Base-by-base conservation (phyloP, 2,329 filamentous ascomycete species). In the Colletotrichum tofieldiae region DNA sequence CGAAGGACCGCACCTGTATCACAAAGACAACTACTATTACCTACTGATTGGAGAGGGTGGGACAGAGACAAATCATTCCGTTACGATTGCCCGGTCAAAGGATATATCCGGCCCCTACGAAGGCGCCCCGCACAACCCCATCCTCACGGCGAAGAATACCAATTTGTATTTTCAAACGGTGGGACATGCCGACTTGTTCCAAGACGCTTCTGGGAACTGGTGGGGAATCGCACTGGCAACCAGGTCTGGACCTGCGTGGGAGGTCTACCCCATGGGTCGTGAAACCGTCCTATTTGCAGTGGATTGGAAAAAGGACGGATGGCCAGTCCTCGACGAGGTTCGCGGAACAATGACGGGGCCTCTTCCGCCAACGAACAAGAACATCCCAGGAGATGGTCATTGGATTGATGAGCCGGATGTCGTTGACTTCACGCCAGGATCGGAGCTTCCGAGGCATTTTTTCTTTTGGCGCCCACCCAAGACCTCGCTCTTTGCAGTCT, bases 1-100 rank as follows among this genome's bases (percentile, higher is more conserved):
- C 0, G 85, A 87, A 70, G 89, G 88, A 0, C 88, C 89, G 0
- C 88, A 90, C 58, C 83, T 90, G 26, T 87, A 86, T 75, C 82
- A 81, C 47, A 85, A 85, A 47, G 86, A 87, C 45, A 82, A 79
- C 0, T 89, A 82, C 72, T 89, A 88, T 72, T 90, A 89, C 72
- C 79, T 89, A 6, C 77, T 89, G 35, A 85, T 84, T 0, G 86
- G 87, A 0, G 88, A 90, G 81, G 86, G 86, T 32, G 87, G 86
- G 1, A 88, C 86, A 1, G 79, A 78, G 52, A 77, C 75, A 0
- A 76, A 82, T 41, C 85, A 87, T 64, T 80, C 80, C 54, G 79
- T 84, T 32, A 84, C 82, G 2, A 84, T 87, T 41, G 84, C 85
- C 0, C 81, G 86, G 2, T 80, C 84, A 0, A 76, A 74, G 5